Evolutionary conservation across 2,329 filamentous ascomycete species (phyloP), one percentile per base, ranked within the genome.

Genomic region (Pleomassaria siparia): DNA sequence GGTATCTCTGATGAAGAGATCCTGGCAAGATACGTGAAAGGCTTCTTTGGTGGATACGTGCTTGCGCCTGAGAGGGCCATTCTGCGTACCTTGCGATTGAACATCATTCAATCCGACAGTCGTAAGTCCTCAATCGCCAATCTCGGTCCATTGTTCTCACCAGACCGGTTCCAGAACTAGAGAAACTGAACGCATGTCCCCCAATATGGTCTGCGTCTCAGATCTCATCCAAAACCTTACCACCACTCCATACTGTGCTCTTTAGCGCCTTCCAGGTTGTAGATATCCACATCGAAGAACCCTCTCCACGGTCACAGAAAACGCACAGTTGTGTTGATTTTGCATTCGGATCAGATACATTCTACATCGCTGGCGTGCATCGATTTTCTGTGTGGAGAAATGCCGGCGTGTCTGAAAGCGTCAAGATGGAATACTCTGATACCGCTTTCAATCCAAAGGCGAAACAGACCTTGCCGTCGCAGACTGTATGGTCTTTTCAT

Each of bases 11-110:
- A 56, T 43, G 53, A 56, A 21, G 40, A 35, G 10, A 36, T 56
- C 5, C 21, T 58, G 4, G 49, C 50, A 16, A 40, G 35, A 18
- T 58, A 54, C 29, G 37, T 54, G 1, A 52, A 54, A 21, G 55
- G 53, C 11, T 58, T 55, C 35, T 58, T 55, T 33, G 55, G 53
- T 1, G 50, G 55, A 1, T 45, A 47, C 32, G 47, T 52, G 7
- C 52, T 58, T 4, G 40, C 33, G 5, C 49, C 50, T 8, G 55
- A 58, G 29, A 24, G 44, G 5, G 18, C 9, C 4, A 10, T 54
- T 1, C 36, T 58, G 35, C 30, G 33, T 10, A 15, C 26, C 6
- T 15, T 47, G 18, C 24, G 41, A 11, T 26, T 22, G 13, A 36
- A 49, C 11, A 10, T 52, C 8, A 41, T 43, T 8, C 16, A 18